Evolutionary conservation across 306 rosid species (phyloP).

Genomic region (peach (Prunus persica)): DNA sequence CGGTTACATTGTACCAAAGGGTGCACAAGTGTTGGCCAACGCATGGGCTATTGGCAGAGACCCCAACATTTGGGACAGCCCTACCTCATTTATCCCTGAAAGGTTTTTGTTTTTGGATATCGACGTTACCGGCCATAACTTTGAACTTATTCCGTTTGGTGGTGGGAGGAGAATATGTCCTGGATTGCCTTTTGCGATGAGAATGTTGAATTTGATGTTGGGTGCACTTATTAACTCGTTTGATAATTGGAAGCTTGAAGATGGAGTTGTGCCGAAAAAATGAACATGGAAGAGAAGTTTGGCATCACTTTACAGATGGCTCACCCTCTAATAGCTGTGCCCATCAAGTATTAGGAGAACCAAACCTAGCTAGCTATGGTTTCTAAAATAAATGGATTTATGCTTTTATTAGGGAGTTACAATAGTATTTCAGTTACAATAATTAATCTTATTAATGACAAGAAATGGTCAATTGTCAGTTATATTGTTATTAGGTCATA

Average conservation of each 20-base stretch:
- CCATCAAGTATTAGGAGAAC: not conserved
- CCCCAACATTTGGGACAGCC: constrained; percentile 14
- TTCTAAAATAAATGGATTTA: too few species aligned
- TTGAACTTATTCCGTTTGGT: constrained; percentile 41
- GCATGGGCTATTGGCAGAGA: not conserved
- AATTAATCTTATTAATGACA: too few species aligned
- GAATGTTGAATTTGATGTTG: constrained; percentile 33
- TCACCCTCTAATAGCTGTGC: not conserved
- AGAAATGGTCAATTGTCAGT: too few species aligned
- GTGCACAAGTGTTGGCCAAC: too few species aligned
- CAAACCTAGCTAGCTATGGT: too few species aligned
- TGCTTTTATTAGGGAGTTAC: too few species aligned
- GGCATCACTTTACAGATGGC: not conserved
- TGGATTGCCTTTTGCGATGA: constrained; percentile 25
- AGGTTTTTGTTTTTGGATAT: constrained; percentile 18
- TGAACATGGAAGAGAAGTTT: constrained; percentile 22
- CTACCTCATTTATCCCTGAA: constrained; percentile 11
- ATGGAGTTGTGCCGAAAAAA: constrained; percentile 6
- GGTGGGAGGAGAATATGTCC: constrained; percentile 37
- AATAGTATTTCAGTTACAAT: too few species aligned
- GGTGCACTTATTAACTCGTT: constrained; percentile 31
- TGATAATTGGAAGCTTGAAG: constrained; percentile 33
- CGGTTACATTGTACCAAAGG: not conserved
- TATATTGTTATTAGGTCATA: too few species aligned
- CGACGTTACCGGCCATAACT: constrained; percentile 17